Conservation (phyloP, 305 asterid species). For the Solanum hybrid region DNA sequence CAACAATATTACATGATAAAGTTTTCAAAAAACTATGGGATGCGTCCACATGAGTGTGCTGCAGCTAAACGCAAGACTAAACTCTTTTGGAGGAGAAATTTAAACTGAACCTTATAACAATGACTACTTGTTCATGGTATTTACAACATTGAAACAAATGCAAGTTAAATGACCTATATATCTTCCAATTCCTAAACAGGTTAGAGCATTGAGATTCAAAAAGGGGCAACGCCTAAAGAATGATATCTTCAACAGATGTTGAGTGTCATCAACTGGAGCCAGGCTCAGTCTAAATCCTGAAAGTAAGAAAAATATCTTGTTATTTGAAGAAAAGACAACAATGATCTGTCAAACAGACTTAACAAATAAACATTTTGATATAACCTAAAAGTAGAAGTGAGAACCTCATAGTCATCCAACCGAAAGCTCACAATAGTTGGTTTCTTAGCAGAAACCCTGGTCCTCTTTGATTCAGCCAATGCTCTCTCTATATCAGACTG, state of each 20-base stretch:
- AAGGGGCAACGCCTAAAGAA: background rate
- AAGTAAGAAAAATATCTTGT: background rate
- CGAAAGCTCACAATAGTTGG: background rate
- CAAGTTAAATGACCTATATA: background rate
- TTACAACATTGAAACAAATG: background rate
- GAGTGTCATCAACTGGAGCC: background rate
- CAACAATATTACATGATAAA: background rate
- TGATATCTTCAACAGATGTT: background rate
- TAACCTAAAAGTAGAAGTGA: background rate
- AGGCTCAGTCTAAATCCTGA: background rate
- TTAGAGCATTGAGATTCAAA: background rate
- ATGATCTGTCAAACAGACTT: background rate
- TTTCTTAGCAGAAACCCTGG: background rate
- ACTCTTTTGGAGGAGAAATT: background rate
- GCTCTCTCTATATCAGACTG: slow-evolving; percentile 8
- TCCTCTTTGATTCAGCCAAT: slow-evolving; percentile 2
- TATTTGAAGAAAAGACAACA: background rate
- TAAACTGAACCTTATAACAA: background rate
- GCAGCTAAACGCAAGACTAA: background rate
- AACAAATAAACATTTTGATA: background rate
- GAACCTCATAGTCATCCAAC: slow-evolving; percentile 6
- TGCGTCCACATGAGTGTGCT: background rate
- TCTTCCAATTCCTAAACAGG: background rate
- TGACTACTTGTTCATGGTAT: background rate
- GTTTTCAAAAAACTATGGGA: background rate